Base-by-base conservation (phyloP, 2,329 filamentous ascomycete species). In the Pseudogymnoascus sp. region DNA sequence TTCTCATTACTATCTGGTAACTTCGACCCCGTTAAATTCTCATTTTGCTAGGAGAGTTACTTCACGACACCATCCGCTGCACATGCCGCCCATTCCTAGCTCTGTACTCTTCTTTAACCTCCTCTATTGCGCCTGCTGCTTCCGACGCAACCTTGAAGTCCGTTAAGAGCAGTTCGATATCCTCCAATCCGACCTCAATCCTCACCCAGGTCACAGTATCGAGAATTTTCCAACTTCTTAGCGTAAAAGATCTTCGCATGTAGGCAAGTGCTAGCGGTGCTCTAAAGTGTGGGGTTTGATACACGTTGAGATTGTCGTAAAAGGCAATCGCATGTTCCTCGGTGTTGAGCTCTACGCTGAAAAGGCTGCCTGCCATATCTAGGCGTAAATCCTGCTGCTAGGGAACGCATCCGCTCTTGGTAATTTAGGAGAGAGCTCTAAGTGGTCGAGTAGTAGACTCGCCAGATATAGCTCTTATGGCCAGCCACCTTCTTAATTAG, bases 361-460 rank as follows among this genome's bases (percentile, higher is more conserved):
- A 69, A 1, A 85, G 77, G 66, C 80, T 83, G 2, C 83, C 80
- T 83, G 2, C 83, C 83, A 67, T 83, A 82, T 0, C 82, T 82
- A 0, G 81, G 80, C 0, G 73, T 75, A 62, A 83, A 78, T 1
- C 82, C 80, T 0, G 72, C 45, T 0, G 80, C 74, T 2, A 65
- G 8, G 4, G 60, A 62, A 10, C 72, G 68, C 66, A 71, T 72
- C 38, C 41, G 65, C 6, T 55, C 41, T 23, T 70, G 63, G 65
- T 73, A 75, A 59, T 66, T 65, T 5, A 61, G 7, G 8, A 62
- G 21, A 1, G 66, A 65, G 0, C 64, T 43, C n/a, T 52, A 65
- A 6, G 71, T 71, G 19, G 72, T 72, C 0, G 81, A 80, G 66
- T 83, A 80, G 64, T 74, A 74, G 1, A 82, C 76, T 11, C 66